Base-by-base conservation (phyloP, 2,329 filamentous ascomycete genomes). In the Beauveria varroae region DNA sequence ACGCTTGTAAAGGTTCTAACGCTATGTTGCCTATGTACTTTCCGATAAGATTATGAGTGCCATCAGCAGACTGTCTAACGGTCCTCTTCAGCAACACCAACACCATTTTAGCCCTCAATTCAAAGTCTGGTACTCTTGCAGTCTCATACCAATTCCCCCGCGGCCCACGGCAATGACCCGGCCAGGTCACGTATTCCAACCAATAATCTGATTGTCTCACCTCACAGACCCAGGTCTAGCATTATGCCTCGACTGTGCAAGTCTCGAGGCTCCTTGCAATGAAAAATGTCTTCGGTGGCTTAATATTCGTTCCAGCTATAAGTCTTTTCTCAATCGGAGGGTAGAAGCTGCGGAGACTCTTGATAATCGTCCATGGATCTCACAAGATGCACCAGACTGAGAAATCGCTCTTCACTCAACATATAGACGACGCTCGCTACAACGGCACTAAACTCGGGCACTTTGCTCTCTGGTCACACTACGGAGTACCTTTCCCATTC, bases 101-200 rank as follows among this genome's bases (percentile, higher is more conserved):
- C 24, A 59, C 14, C 16, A 8, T 28, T n/a, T 12, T 40, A 28
- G 18, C 34, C 37, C 24, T 44, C 7, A 49, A 41, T 52, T 40
- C 30, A 26, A 44, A 22, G 37, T 37, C 24, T 46, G 26, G 44
- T 43, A 26, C 28, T 46, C 30, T 52, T 40, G 12, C 46, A 8
- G 12, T 20, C 57, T 46, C 49, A 24, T 53, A 46, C 57, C 57
- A 49, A 53, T 53, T 52, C 37, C 34, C 57, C 47, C n/a, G n/a
- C 28, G 14, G 40, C n/a, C 37, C n/a, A 53, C 40, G n/a, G 57
- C 57, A 49, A 59, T 37, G 57, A 52, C 24, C 57, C 57, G 49
- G n/a, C 16, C 34, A 43, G 16, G n/a, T 40, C 37, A 51, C 44
- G 46, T 46, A 44, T 12, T 18, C 4, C 37, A 28, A n/a, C 34